A percentile compares a stretch with the other conserved stretches of the same genome.
Conservation (phyloP, 2,329 filamentous ascomycete species). For the Fusarium miscanthi region DNA sequence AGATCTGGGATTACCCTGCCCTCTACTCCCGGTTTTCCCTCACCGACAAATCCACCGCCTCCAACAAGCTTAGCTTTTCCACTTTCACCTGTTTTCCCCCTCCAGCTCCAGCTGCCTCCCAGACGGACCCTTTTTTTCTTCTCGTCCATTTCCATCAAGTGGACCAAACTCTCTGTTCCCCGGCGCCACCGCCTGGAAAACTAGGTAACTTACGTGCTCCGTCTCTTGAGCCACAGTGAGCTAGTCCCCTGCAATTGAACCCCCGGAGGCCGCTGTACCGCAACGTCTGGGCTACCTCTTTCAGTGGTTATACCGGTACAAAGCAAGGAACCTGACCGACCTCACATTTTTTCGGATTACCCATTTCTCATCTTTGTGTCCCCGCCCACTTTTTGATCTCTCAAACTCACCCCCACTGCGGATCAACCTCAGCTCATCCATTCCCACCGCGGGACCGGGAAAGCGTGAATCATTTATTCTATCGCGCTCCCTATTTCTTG, state of each 20-base stretch:
- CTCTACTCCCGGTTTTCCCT: slow-evolving; percentile 27
- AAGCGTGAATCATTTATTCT: slow-evolving; percentile 35
- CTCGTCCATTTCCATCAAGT: background rate
- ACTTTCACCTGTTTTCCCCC: slow-evolving; percentile 7
- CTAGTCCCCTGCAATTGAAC: slow-evolving; percentile 19
- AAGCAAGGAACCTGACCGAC: slow-evolving; percentile 22
- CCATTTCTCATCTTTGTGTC: background rate
- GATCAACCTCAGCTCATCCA: slow-evolving; percentile 34
- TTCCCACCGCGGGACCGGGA: slow-evolving; percentile 37
- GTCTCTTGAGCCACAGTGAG: slow-evolving; percentile 23
- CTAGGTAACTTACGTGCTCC: background rate
- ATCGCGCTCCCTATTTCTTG: slow-evolving; percentile 10
- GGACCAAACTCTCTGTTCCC: slow-evolving; percentile 26
- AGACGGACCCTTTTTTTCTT: slow-evolving; percentile 16
- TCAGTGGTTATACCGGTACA: slow-evolving; percentile 6
- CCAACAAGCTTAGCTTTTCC: background rate
- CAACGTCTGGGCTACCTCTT: slow-evolving; percentile 28
- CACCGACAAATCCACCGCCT: slow-evolving; percentile 43
- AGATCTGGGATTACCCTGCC: slow-evolving; percentile 31
- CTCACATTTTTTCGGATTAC: slow-evolving; percentile 10
- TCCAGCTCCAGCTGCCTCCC: slow-evolving; percentile 4
- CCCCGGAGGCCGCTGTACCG: slow-evolving; percentile 36
- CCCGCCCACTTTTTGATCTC: slow-evolving; percentile 16
- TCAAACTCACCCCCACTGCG: slow-evolving; percentile 29
- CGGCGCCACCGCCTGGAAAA: slow-evolving; percentile 33